A percentile compares a stretch with the other conserved stretches of the same genome.
Conservation (phyloP, 371 early-diverging fungal species). For the Mortierella sp. region DNA sequence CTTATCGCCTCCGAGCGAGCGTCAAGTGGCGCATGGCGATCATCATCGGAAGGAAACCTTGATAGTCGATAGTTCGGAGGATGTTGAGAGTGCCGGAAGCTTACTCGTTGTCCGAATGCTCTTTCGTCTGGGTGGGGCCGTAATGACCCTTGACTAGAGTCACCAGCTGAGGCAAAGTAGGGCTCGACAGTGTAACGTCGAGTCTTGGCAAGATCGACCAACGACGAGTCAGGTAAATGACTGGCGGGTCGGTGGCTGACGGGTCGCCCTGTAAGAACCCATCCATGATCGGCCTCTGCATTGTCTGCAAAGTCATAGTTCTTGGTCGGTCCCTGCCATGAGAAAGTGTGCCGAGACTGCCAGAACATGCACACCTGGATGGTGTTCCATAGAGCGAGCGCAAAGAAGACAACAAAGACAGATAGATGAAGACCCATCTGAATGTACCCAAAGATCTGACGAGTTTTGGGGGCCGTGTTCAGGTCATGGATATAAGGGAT, state of each 20-base stretch:
- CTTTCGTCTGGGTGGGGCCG: constrained; percentile 16
- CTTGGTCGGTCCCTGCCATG: constrained; percentile 41
- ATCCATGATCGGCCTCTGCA: constrained; percentile 19
- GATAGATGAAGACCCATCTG: constrained; percentile 52
- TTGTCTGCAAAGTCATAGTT: constrained; percentile 28
- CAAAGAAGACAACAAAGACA: constrained; percentile 52
- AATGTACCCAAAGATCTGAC: constrained; percentile 45
- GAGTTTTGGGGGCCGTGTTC: constrained; percentile 14
- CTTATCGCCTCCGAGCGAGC: constrained; percentile 28
- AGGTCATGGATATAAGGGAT: constrained; percentile 40
- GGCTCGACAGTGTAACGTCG: constrained; percentile 52
- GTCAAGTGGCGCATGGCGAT: constrained; percentile 15
- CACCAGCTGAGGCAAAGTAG: constrained; percentile 31
- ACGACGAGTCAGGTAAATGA: constrained; percentile 8
- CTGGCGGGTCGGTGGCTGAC: constrained; percentile 18
- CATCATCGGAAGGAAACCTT: constrained; percentile 25
- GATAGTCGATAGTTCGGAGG: constrained; percentile 22
- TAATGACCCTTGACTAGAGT: constrained; percentile 8
- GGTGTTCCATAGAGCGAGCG: constrained; percentile 50
- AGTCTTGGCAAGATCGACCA: constrained; percentile 16
- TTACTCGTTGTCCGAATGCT: constrained; percentile 8
- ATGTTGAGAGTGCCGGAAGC: constrained; percentile 33
- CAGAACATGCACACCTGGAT: constrained; percentile 51
- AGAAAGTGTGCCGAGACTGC: constrained; percentile 21
- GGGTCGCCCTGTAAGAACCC: constrained; percentile 32